phyloP scores from a whole-genome alignment of 805 yeast species.

The Barnettozyma pratensis region DNA sequence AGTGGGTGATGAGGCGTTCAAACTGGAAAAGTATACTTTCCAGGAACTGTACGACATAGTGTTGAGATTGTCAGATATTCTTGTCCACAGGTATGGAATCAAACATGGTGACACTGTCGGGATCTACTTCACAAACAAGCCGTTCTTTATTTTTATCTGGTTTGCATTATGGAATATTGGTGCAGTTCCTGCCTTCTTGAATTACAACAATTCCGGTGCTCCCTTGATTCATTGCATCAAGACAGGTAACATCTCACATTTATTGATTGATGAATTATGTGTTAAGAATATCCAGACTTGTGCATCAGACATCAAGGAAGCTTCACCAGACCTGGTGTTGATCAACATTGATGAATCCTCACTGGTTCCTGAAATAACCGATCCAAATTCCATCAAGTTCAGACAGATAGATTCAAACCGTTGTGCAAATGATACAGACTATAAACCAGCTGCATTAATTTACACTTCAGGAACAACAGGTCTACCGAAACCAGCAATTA shows the following conservation, averaged over 20 bases:
- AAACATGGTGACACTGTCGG: constrained; percentile 66
- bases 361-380: constrained; percentile 35
- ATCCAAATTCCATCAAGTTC: constrained; percentile 40
- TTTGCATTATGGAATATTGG: constrained; percentile 88
- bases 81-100: constrained; percentile 60
- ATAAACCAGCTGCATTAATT: constrained; percentile 64
- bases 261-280: constrained; percentile 74
- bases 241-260: constrained; percentile 56
- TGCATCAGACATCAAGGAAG: constrained; percentile 34
- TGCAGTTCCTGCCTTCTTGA: constrained; percentile 81
- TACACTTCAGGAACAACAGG: constrained; percentile 96
- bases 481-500: constrained; percentile 86
- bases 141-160: constrained; percentile 76
- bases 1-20: constrained; percentile 50
- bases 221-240: constrained; percentile 78
- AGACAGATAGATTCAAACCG: constrained; percentile 55
- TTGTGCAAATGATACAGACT: constrained; percentile 52
- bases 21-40: constrained; percentile 62
- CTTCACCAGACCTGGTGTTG: constrained; percentile 36
- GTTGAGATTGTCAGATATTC: constrained; percentile 58
- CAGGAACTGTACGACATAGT: constrained; percentile 61
- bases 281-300: constrained; percentile 46
- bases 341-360: constrained; percentile 48
- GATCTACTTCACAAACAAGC: constrained; percentile 75
- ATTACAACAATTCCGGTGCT: constrained; percentile 68